phyloP scores from a whole-genome alignment of 331 rosid genomes.

The Pyrus hybrid region DNA sequence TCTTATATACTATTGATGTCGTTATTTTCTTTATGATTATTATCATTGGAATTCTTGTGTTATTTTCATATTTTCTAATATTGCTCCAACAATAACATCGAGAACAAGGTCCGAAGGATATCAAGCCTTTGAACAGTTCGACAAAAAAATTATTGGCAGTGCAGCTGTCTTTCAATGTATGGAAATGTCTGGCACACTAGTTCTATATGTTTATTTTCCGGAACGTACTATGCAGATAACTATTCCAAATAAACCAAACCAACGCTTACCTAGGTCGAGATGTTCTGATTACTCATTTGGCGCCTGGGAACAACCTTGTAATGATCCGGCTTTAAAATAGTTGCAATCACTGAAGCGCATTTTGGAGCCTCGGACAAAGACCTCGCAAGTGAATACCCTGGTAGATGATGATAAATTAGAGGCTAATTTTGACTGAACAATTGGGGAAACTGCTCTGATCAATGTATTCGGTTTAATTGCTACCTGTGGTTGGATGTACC shows the following conservation, averaged over 20 bases:
- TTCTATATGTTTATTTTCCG: too few species aligned
- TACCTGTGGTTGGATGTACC: constrained; percentile 99
- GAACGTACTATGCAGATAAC: background rate
- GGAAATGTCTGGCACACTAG: too few species aligned
- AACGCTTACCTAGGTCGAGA: constrained; percentile 67
- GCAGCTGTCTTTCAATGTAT: too few species aligned
- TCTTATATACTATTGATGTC: too few species aligned
- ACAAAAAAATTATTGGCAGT: too few species aligned
- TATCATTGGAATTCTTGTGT: too few species aligned
- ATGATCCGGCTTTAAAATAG: constrained; percentile 55
- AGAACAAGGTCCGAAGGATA: too few species aligned
- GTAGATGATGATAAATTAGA: background rate
- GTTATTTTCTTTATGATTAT: too few species aligned
- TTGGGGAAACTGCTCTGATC: background rate
- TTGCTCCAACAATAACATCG: too few species aligned
- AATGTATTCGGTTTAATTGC: background rate
- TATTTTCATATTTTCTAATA: too few species aligned
- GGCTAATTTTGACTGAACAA: background rate
- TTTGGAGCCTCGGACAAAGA: constrained; percentile 96
- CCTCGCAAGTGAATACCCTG: constrained; percentile 98
- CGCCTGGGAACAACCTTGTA: constrained; percentile 17
- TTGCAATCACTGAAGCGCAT: constrained; percentile 81
- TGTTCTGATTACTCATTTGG: constrained; percentile 42
- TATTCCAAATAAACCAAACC: background rate
- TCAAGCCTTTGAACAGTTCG: too few species aligned